A percentile compares a stretch with the other conserved stretches of the same genome.
phyloP scores from a whole-genome alignment of 495 filamentous ascomycete species.

The Trichoderma virens region DNA sequence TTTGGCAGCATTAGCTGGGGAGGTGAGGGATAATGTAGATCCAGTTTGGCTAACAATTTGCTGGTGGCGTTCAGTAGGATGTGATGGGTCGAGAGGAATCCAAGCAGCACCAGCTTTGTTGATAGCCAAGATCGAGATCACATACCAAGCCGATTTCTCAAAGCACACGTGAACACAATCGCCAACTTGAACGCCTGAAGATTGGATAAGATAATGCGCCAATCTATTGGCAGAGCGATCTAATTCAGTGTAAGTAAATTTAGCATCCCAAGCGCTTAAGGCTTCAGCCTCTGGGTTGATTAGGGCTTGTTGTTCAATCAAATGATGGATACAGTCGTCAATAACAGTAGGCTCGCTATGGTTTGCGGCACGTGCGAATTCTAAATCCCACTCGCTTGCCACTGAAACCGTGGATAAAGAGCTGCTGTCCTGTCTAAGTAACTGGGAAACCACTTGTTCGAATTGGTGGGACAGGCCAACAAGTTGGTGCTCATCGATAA shows the following conservation, averaged over 20 bases:
- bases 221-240: not conserved
- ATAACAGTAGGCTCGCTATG: not conserved
- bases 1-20: not conserved
- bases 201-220: not conserved
- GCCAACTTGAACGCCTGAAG: not conserved
- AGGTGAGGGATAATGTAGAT: not conserved
- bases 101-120: conserved; percentile 8
- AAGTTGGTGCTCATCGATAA: conserved; percentile 16
- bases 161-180: conserved; percentile 6
- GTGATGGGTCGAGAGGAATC: not conserved
- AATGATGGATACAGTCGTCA: not conserved
- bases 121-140: conserved; percentile 1
- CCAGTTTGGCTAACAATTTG: not conserved
- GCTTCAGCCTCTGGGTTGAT: conserved; percentile 13
- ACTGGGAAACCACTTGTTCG: conserved; percentile 8
- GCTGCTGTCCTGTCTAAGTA: not conserved
- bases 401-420: not conserved
- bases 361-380: not conserved
- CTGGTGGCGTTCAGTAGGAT: not conserved
- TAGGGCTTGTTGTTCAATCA: not conserved
- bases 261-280: conserved; percentile 31
- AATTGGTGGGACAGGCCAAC: conserved; percentile 17
- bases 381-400: conserved; percentile 1
- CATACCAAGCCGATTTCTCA: conserved; percentile 3
- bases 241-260: conserved; percentile 24